Evolutionary conservation across 768 basidiomycete species (phyloP).

Genomic region (Pleurotus citrinopileatus): DNA sequence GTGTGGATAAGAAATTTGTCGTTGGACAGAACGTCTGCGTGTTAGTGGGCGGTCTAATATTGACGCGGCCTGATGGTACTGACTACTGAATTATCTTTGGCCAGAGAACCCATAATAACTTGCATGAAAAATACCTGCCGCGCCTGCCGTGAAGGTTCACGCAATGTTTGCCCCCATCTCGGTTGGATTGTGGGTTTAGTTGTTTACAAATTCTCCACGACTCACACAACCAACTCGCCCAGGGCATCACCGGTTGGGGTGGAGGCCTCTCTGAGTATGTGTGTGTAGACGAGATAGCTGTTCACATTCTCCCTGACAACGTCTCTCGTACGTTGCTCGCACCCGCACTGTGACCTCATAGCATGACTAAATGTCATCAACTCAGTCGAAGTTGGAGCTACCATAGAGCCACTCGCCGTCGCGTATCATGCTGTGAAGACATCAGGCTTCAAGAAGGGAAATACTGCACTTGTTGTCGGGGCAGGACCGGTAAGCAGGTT

Average conservation of each 20-base stretch:
- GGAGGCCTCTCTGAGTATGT: slow-evolving; percentile 46
- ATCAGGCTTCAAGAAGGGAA: slow-evolving; percentile 33
- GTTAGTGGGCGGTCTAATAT: slow-evolving; percentile 16
- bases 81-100: background rate
- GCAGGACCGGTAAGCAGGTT: slow-evolving; percentile 38
- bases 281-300: slow-evolving; percentile 27
- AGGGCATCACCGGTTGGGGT: slow-evolving; percentile 37
- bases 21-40: slow-evolving; percentile 32
- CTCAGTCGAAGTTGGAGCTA: slow-evolving; percentile 45
- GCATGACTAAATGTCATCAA: background rate
- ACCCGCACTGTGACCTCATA: background rate
- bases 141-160: slow-evolving; percentile 27
- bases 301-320: slow-evolving; percentile 35
- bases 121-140: slow-evolving; percentile 32
- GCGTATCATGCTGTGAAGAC: slow-evolving; percentile 43
- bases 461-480: slow-evolving; percentile 39
- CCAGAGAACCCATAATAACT: slow-evolving; percentile 40
- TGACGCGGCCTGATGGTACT: background rate
- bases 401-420: slow-evolving; percentile 45
- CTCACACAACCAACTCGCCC: background rate
- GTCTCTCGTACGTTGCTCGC: slow-evolving; percentile 30
- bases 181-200: slow-evolving; percentile 32
- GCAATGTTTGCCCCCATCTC: slow-evolving; percentile 31
- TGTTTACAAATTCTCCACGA: background rate
- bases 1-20: slow-evolving; percentile 31